Percentiles rank a stretch among this genome's conserved stretches.
Evolutionary conservation across 2,329 filamentous ascomycete genomes (phyloP).

Genomic region (Parastagonospora nodorum): DNA sequence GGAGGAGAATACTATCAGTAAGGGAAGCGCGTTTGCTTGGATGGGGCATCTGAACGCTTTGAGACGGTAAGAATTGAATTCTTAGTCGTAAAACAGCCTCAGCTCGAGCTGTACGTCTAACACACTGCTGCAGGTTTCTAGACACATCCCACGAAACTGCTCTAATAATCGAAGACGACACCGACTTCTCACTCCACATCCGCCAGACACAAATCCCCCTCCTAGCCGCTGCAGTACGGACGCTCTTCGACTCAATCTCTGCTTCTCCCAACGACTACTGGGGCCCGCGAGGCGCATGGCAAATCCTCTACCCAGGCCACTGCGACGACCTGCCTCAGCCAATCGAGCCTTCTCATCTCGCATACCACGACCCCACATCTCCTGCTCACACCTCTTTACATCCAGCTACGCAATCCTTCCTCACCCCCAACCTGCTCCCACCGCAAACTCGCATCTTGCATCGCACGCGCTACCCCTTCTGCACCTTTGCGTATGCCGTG

Average conservation of each 20-base stretch:
- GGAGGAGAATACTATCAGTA: constrained; percentile 35
- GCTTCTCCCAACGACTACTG: constrained; percentile 32
- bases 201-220: constrained; percentile 24
- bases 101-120: not conserved
- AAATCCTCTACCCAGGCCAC: constrained; percentile 49
- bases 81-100: not conserved
- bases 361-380: constrained; percentile 38
- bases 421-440: constrained; percentile 31
- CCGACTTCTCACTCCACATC: constrained; percentile 29
- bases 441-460: constrained; percentile 39
- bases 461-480: constrained; percentile 42
- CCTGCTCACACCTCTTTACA: constrained; percentile 28
- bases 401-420: constrained; percentile 32
- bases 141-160: constrained; percentile 27
- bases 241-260: constrained; percentile 10
- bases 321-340: constrained; percentile 44
- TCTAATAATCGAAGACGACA: constrained; percentile 36
- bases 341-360: constrained; percentile 14
- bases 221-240: constrained; percentile 21
- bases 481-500: constrained; percentile 50
- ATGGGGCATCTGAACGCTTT: constrained; percentile 48
- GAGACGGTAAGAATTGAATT: constrained; percentile 26
- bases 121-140: constrained; percentile 12
- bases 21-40: constrained; percentile 48
- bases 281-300: constrained; percentile 37